Evolutionary conservation across 139 green algal species (phyloP).

Genomic region (Chlorella sorokiniana): DNA sequence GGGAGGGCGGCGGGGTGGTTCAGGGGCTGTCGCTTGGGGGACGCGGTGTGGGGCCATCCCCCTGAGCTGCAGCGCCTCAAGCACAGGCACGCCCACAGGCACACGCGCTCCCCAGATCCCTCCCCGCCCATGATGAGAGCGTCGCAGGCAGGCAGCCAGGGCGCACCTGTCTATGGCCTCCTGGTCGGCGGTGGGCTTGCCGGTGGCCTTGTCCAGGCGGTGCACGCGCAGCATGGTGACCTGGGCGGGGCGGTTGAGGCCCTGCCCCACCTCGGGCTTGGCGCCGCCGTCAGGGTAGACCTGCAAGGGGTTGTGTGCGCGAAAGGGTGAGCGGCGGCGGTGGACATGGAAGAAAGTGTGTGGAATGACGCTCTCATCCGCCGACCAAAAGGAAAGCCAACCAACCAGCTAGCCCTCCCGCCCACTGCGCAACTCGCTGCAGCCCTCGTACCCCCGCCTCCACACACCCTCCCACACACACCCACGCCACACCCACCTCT

Average conservation of each 20-base stretch:
- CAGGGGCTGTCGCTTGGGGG: too few species aligned
- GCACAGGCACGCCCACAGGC: too few species aligned
- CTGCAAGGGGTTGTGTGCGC: slow-evolving; percentile 1
- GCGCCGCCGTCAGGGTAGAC: slow-evolving; percentile 71
- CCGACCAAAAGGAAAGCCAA: background rate
- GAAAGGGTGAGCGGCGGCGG: background rate
- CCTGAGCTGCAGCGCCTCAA: too few species aligned
- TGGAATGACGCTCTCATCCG: background rate
- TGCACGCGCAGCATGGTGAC: slow-evolving; percentile 74
- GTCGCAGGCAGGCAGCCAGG: background rate
- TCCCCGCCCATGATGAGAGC: background rate
- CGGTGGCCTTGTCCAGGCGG: slow-evolving; percentile 66
- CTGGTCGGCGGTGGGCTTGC: slow-evolving; percentile 51
- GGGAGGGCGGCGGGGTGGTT: too few species aligned
- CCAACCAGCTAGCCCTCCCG: background rate
- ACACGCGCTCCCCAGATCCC: too few species aligned
- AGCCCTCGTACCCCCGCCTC: background rate
- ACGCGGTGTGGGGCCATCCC: too few species aligned
- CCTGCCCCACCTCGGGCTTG: slow-evolving; percentile 81
- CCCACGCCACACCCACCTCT: slow-evolving; percentile 28
- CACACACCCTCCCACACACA: background rate
- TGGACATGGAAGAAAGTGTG: background rate
- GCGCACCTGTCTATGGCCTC: slow-evolving; percentile 52
- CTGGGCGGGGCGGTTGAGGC: slow-evolving; percentile 81
- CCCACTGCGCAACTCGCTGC: background rate